Base-by-base conservation (phyloP, 208 protist species). In the Acanthamoeba sp. region DNA sequence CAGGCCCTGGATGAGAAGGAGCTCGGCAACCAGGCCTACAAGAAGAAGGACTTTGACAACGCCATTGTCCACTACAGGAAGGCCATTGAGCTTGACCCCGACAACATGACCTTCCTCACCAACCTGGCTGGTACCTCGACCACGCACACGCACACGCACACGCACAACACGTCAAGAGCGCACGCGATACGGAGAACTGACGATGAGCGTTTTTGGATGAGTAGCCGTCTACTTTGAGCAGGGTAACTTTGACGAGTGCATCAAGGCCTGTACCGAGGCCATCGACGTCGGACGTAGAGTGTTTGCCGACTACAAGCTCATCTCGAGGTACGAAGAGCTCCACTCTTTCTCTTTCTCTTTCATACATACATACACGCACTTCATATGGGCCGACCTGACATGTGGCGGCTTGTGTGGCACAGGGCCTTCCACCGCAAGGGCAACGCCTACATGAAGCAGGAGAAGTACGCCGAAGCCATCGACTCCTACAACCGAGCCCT, bases 381-480 rank as follows among this genome's bases (percentile, higher is more conserved):
- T 52, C 2, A 52, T 12, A 9, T 1, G 0, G 48, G 48, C 0
- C 27, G 52, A 95, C 27, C 48, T 95, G 16, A 88, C 55, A 22
- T 7, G 20, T 38, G 45, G 18, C 4, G 18, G 4, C 14, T 48
- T 32, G 32, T 50, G 10, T 55, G 22, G 27, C 27, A 20, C 24
- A 99, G 99, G 95, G 98, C 97, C 69, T 97, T 99, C 95, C 96
- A 96, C 40, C 96, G 98, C 84, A 98, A 98, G 91, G 98, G 97
- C 12, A 96, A 98, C 89, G 97, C 97, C 14, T 98, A 98, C 95
- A 98, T 99, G 91, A 98, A 98, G 96, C 97, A 98, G 16, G 99
- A 99, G 95, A 98, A 99, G 96, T 99, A 98, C 96, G 98, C 98
- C 94, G 98, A 99, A 42, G 98, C 98, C 0, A 91, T 99, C 64